Base-by-base conservation (phyloP, 1,284 basidiomycete species). In the Golubevia pallescens region DNA sequence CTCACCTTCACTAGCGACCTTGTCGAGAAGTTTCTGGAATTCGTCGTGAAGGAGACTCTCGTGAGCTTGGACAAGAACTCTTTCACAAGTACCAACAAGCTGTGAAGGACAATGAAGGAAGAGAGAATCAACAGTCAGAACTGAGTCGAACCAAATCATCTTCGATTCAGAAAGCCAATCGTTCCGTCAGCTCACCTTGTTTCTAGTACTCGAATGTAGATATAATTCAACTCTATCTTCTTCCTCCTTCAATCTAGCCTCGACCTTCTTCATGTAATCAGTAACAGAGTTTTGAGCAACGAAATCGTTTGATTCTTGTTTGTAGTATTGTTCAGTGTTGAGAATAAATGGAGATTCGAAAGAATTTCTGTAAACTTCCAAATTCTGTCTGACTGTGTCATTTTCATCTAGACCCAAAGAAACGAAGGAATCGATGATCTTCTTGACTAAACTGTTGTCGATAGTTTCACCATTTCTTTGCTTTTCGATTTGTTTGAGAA, bases 211-310 rank as follows among this genome's bases (percentile, higher is more conserved):
- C 2, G 69, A 61, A 58, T 85, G 80, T 16, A 85, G 73, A 61
- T 84, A 85, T 23, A 84, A 61, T 63, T 84, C 78, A 32, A 85
- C 77, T 6, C 82, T 74, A 20, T 81, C 78, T 53, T 82, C 82
- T 57, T 85, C 82, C 64, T 85, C 82, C 66, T 75, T 73, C 38
- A 85, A 63, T 6, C 82, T 67, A 24, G 67, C 62, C 65, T 85
- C 81, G 21, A 80, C 82, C 73, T 85, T 84, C 63, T 75, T 77
- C 82, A 85, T 82, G 68, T 84, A 85, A 63, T 85, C 82, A 2
- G 75, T 79, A 38, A 79, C 77, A n/a, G 73, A 75, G 63, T 80
- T 82, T 19, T 73, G 69, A 32, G 78, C 70, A 0, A 85, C 71
- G 53, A 81, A 85, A 0, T 74, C 66, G 20, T 72, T 71, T 23